Percentiles rank a stretch among this genome's conserved stretches.
phyloP scores from a whole-genome alignment of 176 grass and related monocot species.

The Avena eriantha region DNA sequence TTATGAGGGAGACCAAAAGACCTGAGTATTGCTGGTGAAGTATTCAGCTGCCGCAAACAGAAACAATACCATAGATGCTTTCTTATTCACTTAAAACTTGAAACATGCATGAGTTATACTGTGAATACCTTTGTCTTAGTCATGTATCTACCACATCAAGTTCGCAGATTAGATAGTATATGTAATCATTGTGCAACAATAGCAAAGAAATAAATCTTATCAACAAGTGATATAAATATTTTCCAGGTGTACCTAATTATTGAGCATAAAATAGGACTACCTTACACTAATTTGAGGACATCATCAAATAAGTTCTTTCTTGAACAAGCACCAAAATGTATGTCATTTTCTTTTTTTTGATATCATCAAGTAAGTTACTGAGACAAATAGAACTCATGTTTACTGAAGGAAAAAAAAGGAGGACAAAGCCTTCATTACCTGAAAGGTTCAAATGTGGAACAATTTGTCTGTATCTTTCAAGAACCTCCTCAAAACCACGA shows the following conservation, averaged over 20 bases:
- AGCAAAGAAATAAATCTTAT: background rate
- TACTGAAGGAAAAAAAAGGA: background rate
- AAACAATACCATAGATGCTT: background rate
- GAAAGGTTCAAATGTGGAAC: slow-evolving; percentile 88
- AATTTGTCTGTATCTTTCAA: slow-evolving; percentile 75
- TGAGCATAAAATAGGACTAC: background rate
- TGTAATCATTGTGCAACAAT: background rate
- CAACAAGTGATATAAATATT: background rate
- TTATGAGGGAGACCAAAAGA: background rate
- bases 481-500: slow-evolving; percentile 90
- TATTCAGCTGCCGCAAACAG: background rate
- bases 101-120: slow-evolving; percentile 21
- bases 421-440: slow-evolving; percentile 46
- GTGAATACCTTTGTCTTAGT: slow-evolving; percentile 13
- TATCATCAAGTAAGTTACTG: background rate
- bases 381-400: background rate
- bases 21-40: background rate
- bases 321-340: background rate
- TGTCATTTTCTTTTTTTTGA: background rate
- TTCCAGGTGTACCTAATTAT: background rate
- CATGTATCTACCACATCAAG: background rate
- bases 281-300: background rate
- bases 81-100: slow-evolving; percentile 21
- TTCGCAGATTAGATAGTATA: slow-evolving; percentile 17
- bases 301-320: slow-evolving; percentile 3